These are phyloP conservation scores for Dryas drummondii DNA, from an alignment of 306 rosid genomes.

Conservation along the genomic window DNA sequence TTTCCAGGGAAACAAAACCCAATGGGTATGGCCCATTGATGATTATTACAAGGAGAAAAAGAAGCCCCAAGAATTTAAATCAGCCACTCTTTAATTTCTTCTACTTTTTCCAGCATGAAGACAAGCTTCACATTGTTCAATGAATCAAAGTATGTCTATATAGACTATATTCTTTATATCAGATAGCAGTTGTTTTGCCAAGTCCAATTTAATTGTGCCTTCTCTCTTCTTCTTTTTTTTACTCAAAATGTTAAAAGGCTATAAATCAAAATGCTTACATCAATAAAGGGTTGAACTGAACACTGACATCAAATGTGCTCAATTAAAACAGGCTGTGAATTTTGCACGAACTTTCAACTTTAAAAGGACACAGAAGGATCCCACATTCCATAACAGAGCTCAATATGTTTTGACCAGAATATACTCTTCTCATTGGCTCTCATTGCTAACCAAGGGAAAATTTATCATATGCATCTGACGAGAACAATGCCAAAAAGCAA, in stretches of 20 bases:
- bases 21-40: conserved; percentile 40
- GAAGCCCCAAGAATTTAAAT: background rate
- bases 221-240: background rate
- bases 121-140: conserved; percentile 16
- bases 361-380: background rate
- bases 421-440: background rate
- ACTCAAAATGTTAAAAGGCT: background rate
- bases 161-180: conserved; percentile 3
- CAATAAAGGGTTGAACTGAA: no score
- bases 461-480: background rate
- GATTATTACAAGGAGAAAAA: conserved; percentile 16
- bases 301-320: no score
- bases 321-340: background rate
- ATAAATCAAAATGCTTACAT: background rate
- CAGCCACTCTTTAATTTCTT: background rate
- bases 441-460: background rate
- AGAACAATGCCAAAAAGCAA: background rate
- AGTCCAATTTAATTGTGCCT: background rate
- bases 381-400: background rate
- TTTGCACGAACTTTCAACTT: background rate
- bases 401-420: background rate
- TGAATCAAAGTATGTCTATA: background rate
- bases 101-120: background rate
- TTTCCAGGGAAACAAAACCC: conserved; percentile 32
- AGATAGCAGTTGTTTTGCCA: background rate